phyloP scores from a whole-genome alignment of 1,139 yeast species.

The Sugiyamaella castrensis region DNA sequence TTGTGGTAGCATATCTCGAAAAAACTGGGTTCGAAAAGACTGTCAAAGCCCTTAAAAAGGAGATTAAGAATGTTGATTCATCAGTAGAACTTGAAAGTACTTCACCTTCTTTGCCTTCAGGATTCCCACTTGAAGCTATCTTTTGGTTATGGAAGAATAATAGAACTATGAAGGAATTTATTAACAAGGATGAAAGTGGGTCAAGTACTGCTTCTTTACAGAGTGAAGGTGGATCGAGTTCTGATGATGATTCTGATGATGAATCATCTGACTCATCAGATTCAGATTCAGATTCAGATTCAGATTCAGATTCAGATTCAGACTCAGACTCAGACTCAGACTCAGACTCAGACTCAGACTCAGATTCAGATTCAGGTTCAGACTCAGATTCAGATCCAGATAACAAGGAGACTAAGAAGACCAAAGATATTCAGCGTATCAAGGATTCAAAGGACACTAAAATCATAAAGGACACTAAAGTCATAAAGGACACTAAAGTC shows the following conservation, averaged over 20 bases:
- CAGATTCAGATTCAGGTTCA: constrained; percentile 15
- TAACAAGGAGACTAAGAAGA: not conserved
- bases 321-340: constrained; percentile 26
- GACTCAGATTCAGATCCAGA: constrained; percentile 25
- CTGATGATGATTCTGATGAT: constrained; percentile 16
- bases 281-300: constrained; percentile 16
- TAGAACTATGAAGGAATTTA: constrained; percentile 28
- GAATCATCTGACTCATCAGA: constrained; percentile 21
- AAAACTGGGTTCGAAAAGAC: constrained; percentile 28
- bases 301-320: constrained; percentile 27
- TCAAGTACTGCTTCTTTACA: constrained; percentile 29
- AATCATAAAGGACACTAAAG: not conserved
- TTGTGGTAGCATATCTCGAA: constrained; percentile 28
- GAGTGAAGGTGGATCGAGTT: constrained; percentile 18
- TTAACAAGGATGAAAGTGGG: constrained; percentile 27
- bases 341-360: constrained; percentile 25
- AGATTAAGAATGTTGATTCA: constrained; percentile 17
- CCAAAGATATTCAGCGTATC: too few species aligned
- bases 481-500: constrained; percentile 22
- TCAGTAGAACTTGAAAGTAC: constrained; percentile 13
- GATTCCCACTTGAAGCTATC: constrained; percentile 24
- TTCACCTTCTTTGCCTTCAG: too few species aligned
- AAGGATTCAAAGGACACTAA: constrained; percentile 13
- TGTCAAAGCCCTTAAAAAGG: constrained; percentile 28
- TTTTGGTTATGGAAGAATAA: constrained; percentile 29